phyloP scores from a whole-genome alignment of 148 eudicot species.

The Diospyros kaki region DNA sequence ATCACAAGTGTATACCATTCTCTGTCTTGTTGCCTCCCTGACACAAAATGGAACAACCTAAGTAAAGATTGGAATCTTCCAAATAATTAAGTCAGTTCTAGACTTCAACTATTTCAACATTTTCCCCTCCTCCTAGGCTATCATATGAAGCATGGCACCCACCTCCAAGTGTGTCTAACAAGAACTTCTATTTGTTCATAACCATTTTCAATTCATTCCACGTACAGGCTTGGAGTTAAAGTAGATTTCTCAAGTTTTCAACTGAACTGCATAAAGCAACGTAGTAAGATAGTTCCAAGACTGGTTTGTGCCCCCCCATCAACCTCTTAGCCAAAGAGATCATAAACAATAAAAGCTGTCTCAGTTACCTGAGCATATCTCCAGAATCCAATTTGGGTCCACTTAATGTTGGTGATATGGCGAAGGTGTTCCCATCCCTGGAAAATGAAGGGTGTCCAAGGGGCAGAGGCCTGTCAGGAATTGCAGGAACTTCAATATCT shows the following conservation, averaged over 20 bases:
- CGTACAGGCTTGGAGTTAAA: background rate
- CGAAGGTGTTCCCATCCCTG: constrained; percentile 35
- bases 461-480: constrained; percentile 76
- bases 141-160: background rate
- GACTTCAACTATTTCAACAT: background rate
- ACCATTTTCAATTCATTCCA: constrained; percentile 1
- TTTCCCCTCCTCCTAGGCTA: background rate
- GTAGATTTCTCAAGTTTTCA: background rate
- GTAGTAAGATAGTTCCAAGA: background rate
- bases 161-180: background rate
- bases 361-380: constrained; percentile 41
- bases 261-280: background rate
- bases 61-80: no score
- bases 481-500: constrained; percentile 67
- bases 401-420: constrained; percentile 49
- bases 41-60: no score
- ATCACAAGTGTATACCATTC: no score
- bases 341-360: constrained; percentile 2
- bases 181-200: background rate
- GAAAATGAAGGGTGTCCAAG: constrained; percentile 55
- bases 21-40: no score
- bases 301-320: background rate
- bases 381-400: constrained; percentile 39
- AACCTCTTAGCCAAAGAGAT: constrained; percentile 4
- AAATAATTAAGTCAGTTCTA: no score